Base-by-base conservation (phyloP, 495 filamentous ascomycete species). In the Aspergillus affinis region DNA sequence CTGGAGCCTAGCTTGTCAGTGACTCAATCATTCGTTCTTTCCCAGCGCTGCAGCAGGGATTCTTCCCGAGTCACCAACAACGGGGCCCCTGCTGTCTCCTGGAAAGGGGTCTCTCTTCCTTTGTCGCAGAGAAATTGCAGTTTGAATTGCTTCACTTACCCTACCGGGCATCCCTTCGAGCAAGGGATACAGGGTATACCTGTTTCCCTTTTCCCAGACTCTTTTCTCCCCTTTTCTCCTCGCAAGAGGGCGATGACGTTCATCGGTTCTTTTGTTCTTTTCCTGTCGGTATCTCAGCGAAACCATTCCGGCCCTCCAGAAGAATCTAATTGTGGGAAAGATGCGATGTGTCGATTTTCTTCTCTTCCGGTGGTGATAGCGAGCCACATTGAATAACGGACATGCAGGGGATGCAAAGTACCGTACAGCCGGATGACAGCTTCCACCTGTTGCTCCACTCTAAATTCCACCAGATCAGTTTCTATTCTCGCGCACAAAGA, bases 321-420 rank as follows among this genome's bases (percentile, higher is more conserved):
- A 13, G 36, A 17, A 41, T 15, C 13, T 21, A 45, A 8, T 9
- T 2, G 17, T 36, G 20, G 45, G 48, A 52, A 12, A 13, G 48
- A 55, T 57, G 44, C 57, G 64, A 66, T 57, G 50, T 60, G 51
- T 66, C 64, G 58, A 20, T 55, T 61, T 62, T 53, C 26, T 23
- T 47, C 57, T 61, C 9, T 36, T 19, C 36, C 36, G 19, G n/a
- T 36, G 41, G 41, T 51, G 50, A 30, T 32, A n/a, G 17, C 23
- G 58, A 53, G 64, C 57, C 57, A 63, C 60, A 66, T 63, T 60
- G 48, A 60, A 60, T 66, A 63, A 66, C 64, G 64, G 58, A 60
- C 54, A 60, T 63, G 64, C 64, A 68, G 65, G 60, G 64, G 57
- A 36, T 26, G 6, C 47, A 57, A 62, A 60, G 56, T 60, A 59